Conservation (phyloP, 805 yeast genomes). For the Starmerella davenportii region DNA sequence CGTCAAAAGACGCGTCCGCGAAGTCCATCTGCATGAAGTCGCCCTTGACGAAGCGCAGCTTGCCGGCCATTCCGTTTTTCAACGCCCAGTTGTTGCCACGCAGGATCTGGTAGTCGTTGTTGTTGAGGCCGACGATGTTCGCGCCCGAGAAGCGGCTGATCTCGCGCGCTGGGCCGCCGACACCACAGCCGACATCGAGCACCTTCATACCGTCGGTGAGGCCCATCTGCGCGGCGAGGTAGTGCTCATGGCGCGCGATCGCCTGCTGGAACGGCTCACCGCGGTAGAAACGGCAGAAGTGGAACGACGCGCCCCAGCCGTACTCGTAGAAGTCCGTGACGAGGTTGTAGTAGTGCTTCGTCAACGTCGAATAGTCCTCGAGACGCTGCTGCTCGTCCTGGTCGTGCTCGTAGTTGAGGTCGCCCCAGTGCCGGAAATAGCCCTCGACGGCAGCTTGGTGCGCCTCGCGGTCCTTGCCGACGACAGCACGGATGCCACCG, state of each 20-base stretch:
- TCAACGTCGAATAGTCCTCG: constrained; percentile 71
- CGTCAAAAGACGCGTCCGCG: constrained; percentile 75
- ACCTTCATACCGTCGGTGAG: constrained; percentile 67
- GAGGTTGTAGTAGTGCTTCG: constrained; percentile 89
- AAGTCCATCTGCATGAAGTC: constrained; percentile 99
- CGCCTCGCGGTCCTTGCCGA: constrained; percentile 61
- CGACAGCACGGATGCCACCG: constrained; percentile 59
- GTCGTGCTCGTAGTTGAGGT: constrained; percentile 43
- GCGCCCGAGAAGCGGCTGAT: constrained; percentile 81
- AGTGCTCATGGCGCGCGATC: constrained; percentile 88
- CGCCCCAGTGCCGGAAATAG: constrained; percentile 91
- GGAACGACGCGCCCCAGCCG: constrained; percentile 99
- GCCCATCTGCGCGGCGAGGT: constrained; percentile 71
- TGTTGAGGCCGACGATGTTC: constrained; percentile 75
- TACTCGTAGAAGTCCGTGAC: constrained; percentile 97
- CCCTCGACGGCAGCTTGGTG: constrained; percentile 71
- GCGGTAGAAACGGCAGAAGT: constrained; percentile 79
- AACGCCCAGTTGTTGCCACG: constrained; percentile 73
- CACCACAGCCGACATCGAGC: constrained; percentile 97
- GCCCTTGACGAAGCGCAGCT: constrained; percentile 79
- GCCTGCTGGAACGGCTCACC: constrained; percentile 93
- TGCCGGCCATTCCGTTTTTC: constrained; percentile 44
- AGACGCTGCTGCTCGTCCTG: constrained; percentile 37
- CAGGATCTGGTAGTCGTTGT: constrained; percentile 87
- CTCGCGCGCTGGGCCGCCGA: constrained; percentile 98